These are phyloP conservation scores for Xylaria acuta DNA, from an alignment of 495 filamentous ascomycete species.

Conservation along the genomic window DNA sequence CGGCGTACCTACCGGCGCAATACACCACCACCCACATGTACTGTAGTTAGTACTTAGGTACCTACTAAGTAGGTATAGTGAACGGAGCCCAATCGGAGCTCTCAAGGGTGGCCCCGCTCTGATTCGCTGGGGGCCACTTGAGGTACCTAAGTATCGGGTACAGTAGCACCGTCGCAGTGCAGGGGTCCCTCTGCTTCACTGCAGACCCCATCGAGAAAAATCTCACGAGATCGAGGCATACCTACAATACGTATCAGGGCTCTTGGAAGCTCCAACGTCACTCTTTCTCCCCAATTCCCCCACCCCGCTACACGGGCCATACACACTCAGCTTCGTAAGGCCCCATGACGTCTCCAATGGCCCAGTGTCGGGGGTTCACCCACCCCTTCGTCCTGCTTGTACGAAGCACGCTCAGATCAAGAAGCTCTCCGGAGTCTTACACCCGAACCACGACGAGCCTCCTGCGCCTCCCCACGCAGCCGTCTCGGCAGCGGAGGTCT, in stretches of 20 bases:
- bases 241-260: background rate
- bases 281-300: background rate
- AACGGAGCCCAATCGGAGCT: conserved; percentile 29
- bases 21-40: too few species aligned
- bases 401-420: conserved; percentile 19
- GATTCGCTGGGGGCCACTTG: background rate
- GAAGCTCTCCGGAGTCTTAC: conserved; percentile 1
- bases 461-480: background rate
- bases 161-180: background rate
- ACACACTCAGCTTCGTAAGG: background rate
- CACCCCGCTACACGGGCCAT: background rate
- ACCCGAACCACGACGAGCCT: conserved; percentile 7
- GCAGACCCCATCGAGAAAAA: conserved; percentile 11
- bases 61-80: background rate
- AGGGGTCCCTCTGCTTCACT: background rate
- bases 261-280: background rate
- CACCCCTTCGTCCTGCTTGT: conserved; percentile 27
- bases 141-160: background rate
- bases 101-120: background rate
- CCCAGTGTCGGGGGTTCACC: conserved; percentile 27
- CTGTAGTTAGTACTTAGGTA: background rate
- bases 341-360: conserved; percentile 14
- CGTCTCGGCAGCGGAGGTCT: background rate
- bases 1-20: conserved; percentile 23
- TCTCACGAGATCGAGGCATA: background rate